These are phyloP conservation scores for Epichloe scottii DNA, from an alignment of 2,329 filamentous ascomycete genomes.

Conservation along the genomic window DNA sequence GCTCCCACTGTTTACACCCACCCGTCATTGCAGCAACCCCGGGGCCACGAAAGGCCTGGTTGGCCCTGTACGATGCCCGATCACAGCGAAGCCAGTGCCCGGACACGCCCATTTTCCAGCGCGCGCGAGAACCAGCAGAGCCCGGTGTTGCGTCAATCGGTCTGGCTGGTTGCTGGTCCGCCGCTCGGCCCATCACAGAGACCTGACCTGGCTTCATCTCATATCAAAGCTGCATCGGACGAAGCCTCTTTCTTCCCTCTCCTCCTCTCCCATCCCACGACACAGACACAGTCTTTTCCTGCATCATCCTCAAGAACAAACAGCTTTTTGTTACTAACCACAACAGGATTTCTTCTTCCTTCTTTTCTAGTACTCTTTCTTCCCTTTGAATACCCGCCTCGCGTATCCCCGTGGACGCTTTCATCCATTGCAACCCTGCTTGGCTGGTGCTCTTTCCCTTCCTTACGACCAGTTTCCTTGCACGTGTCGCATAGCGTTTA, in stretches of 20 bases:
- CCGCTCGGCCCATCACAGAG: neutral
- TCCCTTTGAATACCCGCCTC: neutral
- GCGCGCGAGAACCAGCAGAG: neutral
- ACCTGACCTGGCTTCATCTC: neutral
- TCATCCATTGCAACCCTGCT: no score
- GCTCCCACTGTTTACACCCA: conserved; percentile 24
- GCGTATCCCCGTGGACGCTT: no score
- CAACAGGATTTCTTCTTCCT: conserved; percentile 15
- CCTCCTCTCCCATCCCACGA: neutral
- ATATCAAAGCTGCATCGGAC: neutral
- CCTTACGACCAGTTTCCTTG: neutral
- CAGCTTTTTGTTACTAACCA: conserved; percentile 18
- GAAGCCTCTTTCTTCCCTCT: neutral
- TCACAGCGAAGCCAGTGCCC: neutral
- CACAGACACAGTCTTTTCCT: neutral
- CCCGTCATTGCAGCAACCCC: conserved; percentile 10
- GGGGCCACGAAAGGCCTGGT: conserved; percentile 3
- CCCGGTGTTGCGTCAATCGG: neutral
- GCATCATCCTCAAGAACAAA: conserved; percentile 5
- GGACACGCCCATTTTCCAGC: neutral
- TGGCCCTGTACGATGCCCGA: neutral
- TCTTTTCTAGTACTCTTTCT: conserved; percentile 1
- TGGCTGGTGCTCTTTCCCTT: neutral
- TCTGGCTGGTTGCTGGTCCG: neutral
- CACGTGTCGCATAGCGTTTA: conserved; percentile 10